phyloP scores from a whole-genome alignment of 2,329 filamentous ascomycete genomes.

The Aureobasidium uvarum region DNA sequence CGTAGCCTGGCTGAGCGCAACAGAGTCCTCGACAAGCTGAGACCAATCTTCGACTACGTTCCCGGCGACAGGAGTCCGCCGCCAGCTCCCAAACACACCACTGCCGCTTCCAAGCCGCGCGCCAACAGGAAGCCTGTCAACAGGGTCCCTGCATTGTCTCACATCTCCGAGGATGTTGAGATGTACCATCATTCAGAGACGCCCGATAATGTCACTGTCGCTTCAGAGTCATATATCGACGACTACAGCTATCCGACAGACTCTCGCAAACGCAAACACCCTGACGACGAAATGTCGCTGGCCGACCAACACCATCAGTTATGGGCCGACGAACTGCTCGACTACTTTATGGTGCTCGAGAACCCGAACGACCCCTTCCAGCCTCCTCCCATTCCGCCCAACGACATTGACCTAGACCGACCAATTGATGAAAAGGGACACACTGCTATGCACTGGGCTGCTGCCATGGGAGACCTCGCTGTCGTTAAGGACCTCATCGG shows the following conservation, averaged over 20 bases:
- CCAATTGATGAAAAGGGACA: slow-evolving; percentile 92
- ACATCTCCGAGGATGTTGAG: slow-evolving; percentile 62
- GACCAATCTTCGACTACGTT: slow-evolving; percentile 84
- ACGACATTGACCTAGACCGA: slow-evolving; percentile 84
- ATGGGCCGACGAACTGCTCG: slow-evolving; percentile 88
- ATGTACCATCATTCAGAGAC: slow-evolving; percentile 70
- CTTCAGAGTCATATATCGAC: slow-evolving; percentile 72
- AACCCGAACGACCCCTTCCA: slow-evolving; percentile 59
- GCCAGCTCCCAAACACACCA: slow-evolving; percentile 86
- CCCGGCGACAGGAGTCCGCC: slow-evolving; percentile 85
- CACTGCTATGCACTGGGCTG: slow-evolving; percentile 94
- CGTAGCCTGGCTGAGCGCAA: slow-evolving; percentile 82
- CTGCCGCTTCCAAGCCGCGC: slow-evolving; percentile 72
- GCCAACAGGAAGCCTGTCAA: slow-evolving; percentile 25
- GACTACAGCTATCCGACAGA: slow-evolving; percentile 68
- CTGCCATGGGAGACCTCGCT: slow-evolving; percentile 92
- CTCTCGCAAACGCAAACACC: slow-evolving; percentile 74
- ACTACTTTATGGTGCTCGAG: slow-evolving; percentile 79
- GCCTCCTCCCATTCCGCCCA: slow-evolving; percentile 72
- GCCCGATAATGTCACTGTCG: slow-evolving; percentile 77
- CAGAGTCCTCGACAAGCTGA: slow-evolving; percentile 77
- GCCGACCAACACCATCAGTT: slow-evolving; percentile 82
- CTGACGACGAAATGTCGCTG: slow-evolving; percentile 55
- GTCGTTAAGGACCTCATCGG: slow-evolving; percentile 84
- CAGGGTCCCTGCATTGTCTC: slow-evolving; percentile 37